Evolutionary conservation across 1,284 basidiomycete species (phyloP), one percentile per base, ranked within the genome.

Genomic region (Sanguinoderma infundibulare): DNA sequence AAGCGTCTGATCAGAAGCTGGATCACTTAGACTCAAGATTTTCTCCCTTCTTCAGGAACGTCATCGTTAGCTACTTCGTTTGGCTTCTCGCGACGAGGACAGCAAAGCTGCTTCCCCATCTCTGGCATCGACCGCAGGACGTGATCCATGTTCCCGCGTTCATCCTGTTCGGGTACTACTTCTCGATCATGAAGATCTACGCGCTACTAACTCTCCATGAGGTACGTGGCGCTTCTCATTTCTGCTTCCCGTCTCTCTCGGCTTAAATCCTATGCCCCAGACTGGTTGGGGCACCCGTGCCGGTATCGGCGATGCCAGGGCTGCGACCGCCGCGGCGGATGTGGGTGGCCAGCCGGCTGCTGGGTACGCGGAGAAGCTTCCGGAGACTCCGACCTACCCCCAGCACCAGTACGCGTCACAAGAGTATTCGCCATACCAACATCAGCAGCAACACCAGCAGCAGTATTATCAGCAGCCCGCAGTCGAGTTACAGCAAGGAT

Each of bases 221-320:
- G 68, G 74, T 74, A 32, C 22, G 71, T 67, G 0, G 20, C 15
- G 28, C 44, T 26, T 53, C 38, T 26, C 35, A 20, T 36, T 5
- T 39, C 55, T 4, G n/a, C 55, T 14, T 50, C 26, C 26, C 14
- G 8, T n/a, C 32, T 32, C 39, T 35, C 46, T 53, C 3, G 49
- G 17, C 49, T 53, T 2, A 53, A 22, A 22, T 55, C 32, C 20
- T 34, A 30, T 22, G 10, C 9, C 10, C 14, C 40, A 90, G 87
- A 95, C 92, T 72, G 92, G 89, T 61, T 96, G 94, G 94, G 94
- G 94, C 57, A 96, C 94, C 22, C 89, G 94, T 74, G 84, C 92
- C 8, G 94, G 94, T 79, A 92, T 96, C 71, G 93, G 91, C 73
- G 91, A 93, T 78, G 86, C 86, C 0, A 80, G 86, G 5, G 85